Evolutionary conservation across 805 yeast species (phyloP), one percentile per base, ranked within the genome.

Genomic region (Lipomyces starkeyi): DNA sequence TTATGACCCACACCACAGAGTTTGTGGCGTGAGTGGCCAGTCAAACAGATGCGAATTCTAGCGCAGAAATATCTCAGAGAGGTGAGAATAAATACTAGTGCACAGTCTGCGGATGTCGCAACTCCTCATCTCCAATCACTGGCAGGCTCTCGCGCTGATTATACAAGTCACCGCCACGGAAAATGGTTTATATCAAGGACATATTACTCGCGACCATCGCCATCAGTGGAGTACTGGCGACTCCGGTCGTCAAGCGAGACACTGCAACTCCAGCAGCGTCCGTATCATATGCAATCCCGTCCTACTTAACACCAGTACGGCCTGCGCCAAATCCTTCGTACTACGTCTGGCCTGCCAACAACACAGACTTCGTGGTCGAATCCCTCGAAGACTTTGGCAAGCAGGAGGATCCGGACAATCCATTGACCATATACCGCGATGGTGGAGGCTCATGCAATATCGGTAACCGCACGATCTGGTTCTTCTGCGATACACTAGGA

Each of bases 401-500:
- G 32, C 47, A 64, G 57, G 34, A 58, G 20, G 72, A 69, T 55
- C 49, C 59, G 40, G 54, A 55, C 60, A 63, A 64, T 54, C 22
- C 64, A 7, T 69, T 58, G 64, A 7, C 22, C n/a, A 34, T 69
- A 17, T 69, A 63, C 61, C 68, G 72, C 34, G 72, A 69, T 32
- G 71, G 71, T 27, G 72, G 72, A 27, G 72, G 72, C 25, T 61
- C 66, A 8, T 69, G 72, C 62, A 27, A 62, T 29, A 34, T 69
- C 37, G 13, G 11, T 37, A 67, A 69, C 53, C 67, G 67, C 65
- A 69, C 71, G 20, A 64, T 68, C 57, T 67, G 61, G 61, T 47
- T 63, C 9, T 69, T 69, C 37, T 59, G 32, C 37, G 72, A 69
- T 58, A 25, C 72, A 7, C 14, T 25, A 7, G 72, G 65, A 22